phyloP scores from a whole-genome alignment of 768 basidiomycete species.

The Tulasnella sp. region DNA sequence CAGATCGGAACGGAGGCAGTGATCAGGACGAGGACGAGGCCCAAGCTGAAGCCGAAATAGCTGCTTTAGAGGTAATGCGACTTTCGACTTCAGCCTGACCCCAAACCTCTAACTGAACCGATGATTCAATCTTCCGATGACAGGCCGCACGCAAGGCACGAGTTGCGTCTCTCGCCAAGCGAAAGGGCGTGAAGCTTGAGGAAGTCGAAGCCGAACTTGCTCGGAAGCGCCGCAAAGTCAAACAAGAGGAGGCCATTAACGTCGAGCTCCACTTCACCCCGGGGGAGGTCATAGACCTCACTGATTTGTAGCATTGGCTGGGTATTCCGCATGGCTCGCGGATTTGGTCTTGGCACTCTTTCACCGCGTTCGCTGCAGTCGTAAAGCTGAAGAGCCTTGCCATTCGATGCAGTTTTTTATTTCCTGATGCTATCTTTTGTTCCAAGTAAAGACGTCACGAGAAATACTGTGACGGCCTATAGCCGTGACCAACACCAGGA shows the following conservation, averaged over 20 bases:
- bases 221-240: not conserved
- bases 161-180: not conserved
- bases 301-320: not conserved
- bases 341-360: not conserved
- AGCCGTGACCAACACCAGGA: not conserved
- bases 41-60: not conserved
- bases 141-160: not conserved
- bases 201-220: slow-evolving; percentile 2
- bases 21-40: not conserved
- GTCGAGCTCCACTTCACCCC: not conserved
- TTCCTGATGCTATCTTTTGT: not conserved
- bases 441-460: not conserved
- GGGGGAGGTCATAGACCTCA: not conserved
- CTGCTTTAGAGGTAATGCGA: not conserved
- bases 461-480: not conserved
- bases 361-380: not conserved
- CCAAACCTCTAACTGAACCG: too few species aligned
- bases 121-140: not conserved
- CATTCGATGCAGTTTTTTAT: not conserved
- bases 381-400: not conserved
- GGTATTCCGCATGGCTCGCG: not conserved
- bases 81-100: not conserved
- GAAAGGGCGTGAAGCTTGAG: not conserved
- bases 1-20: not conserved
- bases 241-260: not conserved